Conservation (phyloP, 352 stramenopile genomes). For the Peronosclerospora sorghi region DNA sequence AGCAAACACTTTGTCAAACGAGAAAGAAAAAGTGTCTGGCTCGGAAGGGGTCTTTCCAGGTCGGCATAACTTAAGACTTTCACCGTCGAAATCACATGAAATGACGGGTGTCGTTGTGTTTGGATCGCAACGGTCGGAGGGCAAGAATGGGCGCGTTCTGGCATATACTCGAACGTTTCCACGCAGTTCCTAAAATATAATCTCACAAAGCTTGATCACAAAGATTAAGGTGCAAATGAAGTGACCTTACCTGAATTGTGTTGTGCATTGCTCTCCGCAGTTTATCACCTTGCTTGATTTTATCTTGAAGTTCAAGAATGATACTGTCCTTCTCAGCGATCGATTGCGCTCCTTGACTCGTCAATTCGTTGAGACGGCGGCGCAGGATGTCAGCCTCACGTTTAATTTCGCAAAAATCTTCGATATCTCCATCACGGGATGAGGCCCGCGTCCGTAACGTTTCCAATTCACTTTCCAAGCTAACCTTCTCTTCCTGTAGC, state of each 20-base stretch:
- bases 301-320: conserved; percentile 62
- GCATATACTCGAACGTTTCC: conserved; percentile 98
- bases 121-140: conserved; percentile 54
- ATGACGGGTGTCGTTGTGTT: conserved; percentile 36
- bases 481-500: conserved; percentile 65
- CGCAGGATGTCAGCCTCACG: conserved; percentile 61
- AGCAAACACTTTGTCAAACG: conserved; percentile 95
- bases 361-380: conserved; percentile 54
- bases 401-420: conserved; percentile 60
- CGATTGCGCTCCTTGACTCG: conserved; percentile 43
- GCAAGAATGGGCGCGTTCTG: conserved; percentile 86
- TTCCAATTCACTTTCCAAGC: conserved; percentile 60
- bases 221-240: conserved; percentile 5
- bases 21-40: conserved; percentile 73
- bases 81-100: conserved; percentile 58
- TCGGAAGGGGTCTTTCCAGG: conserved; percentile 35
- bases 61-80: conserved; percentile 50
- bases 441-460: conserved; percentile 43
- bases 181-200: conserved; percentile 86
- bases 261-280: conserved; percentile 95
- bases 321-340: conserved; percentile 60
- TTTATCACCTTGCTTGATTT: conserved; percentile 69
- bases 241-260: conserved; percentile 75
- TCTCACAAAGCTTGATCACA: not conserved
- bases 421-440: conserved; percentile 45